Base-by-base conservation (phyloP, 2,329 filamentous ascomycete genomes). In the Pyrenochaeta sp. region DNA sequence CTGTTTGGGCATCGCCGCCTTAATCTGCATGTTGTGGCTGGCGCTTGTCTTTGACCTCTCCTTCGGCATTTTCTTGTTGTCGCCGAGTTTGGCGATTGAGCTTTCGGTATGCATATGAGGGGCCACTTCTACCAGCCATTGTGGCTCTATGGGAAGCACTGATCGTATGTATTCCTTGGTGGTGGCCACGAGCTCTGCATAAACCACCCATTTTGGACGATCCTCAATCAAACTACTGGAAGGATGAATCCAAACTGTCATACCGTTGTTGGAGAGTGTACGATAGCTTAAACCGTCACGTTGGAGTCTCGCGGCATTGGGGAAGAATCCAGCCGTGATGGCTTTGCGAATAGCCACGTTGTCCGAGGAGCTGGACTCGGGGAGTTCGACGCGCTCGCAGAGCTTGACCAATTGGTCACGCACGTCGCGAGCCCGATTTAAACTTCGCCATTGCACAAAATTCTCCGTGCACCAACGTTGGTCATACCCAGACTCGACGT, bases 101-200 rank as follows among this genome's bases (percentile, higher is more conserved):
- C 36, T 90, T 80, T 91, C 90, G 80, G 96, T 97, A 77, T 97
- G 92, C 73, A 93, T 97, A 81, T 98, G 95, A 59, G 93, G 94
- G 59, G 95, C 95, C 58, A 94, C 87, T 78, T 98, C 94, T 5
- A 88, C 86, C 68, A 99, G 75, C 93, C 93, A 97, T 72, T 88
- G 88, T 0, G 91, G 83, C 72, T 96, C 89, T 52, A 98, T 86
- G 0, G 93, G 97, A 89, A 56, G 90, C 90, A 69, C 88, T 91
- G 19, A 19, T 25, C 94, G 84, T 89, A 97, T 96, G 77, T 94
- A 99, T 82, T 97, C 94, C 81, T 96, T 96, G 28, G 86, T 90
- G 36, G 91, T 94, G 2, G 4, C 13, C 2, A 39, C 15, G 4
- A 39, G 15, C 13, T 39, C 36, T n/a, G 36, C 13, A 13, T 39